Evolutionary conservation across 1,284 basidiomycete species (phyloP).

Genomic region (Inonotus obliquus): DNA sequence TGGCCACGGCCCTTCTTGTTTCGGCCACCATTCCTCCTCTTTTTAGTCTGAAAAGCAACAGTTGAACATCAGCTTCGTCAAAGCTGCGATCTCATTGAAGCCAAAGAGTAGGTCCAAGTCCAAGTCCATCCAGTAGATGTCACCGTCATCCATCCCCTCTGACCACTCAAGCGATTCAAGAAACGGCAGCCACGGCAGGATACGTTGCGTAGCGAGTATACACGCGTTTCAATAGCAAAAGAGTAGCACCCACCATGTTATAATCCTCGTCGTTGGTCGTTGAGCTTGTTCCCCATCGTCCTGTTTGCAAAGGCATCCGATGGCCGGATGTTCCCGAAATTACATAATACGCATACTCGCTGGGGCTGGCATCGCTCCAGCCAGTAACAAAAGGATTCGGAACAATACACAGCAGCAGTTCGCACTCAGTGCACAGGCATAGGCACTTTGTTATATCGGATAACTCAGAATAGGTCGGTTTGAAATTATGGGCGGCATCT

Average conservation of each 20-base stretch:
- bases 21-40: constrained; percentile 97
- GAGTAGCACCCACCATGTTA: constrained; percentile 4
- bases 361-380: no score
- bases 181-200: not conserved
- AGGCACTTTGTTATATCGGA: no score
- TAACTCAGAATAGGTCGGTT: no score
- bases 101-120: not conserved
- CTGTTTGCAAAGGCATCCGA: not conserved
- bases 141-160: not conserved
- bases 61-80: not conserved
- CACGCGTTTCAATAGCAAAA: not conserved
- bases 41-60: constrained; percentile 75
- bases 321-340: not conserved
- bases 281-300: not conserved
- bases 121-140: not conserved
- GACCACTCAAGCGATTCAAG: not conserved
- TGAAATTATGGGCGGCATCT: no score
- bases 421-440: no score
- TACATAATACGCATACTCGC: not conserved
- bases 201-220: not conserved
- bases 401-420: no score
- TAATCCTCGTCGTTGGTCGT: constrained; percentile 1
- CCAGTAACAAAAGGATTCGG: no score
- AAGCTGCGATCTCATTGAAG: not conserved
- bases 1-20: constrained; percentile 99